A percentile compares a stretch with the other conserved stretches of the same genome.
phyloP scores from a whole-genome alignment of 345 rosid genomes.

The Aurinia saxatilis region DNA sequence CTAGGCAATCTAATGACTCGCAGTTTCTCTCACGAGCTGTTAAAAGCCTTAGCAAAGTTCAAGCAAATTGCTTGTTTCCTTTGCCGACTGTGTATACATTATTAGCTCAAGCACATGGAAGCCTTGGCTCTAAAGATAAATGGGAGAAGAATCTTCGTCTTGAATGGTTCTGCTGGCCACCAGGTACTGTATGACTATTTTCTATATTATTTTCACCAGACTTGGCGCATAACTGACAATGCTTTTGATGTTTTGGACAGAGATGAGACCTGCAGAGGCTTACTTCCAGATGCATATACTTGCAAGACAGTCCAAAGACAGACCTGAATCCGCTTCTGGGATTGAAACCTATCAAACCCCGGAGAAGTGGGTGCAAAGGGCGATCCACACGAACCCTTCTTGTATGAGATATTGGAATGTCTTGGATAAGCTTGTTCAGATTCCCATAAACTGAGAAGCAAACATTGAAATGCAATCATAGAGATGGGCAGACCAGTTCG shows the following conservation, averaged over 20 bases:
- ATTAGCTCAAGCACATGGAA: conserved; percentile 89
- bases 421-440: conserved; percentile 42
- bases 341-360: conserved; percentile 61
- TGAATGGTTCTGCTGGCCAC: conserved; percentile 94
- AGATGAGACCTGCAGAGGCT: conserved; percentile 86
- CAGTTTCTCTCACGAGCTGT: conserved; percentile 50
- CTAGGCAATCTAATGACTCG: conserved; percentile 47
- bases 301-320: conserved; percentile 40
- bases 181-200: conserved; percentile 40
- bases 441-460: conserved; percentile 7
- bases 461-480: too few species aligned
- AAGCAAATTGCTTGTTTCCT: conserved; percentile 35
- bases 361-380: conserved; percentile 72
- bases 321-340: conserved; percentile 27
- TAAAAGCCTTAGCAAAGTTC: conserved; percentile 61
- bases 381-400: conserved; percentile 83
- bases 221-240: neutral
- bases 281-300: conserved; percentile 92
- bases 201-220: neutral
- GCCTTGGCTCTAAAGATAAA: conserved; percentile 62
- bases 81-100: conserved; percentile 62
- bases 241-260: conserved; percentile 32
- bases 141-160: conserved; percentile 75
- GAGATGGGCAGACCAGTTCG: neutral
- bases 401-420: conserved; percentile 72